Percentiles rank a stretch among this genome's conserved stretches.
Conservation (phyloP, 345 rosid species). For the Brassica carinata region DNA sequence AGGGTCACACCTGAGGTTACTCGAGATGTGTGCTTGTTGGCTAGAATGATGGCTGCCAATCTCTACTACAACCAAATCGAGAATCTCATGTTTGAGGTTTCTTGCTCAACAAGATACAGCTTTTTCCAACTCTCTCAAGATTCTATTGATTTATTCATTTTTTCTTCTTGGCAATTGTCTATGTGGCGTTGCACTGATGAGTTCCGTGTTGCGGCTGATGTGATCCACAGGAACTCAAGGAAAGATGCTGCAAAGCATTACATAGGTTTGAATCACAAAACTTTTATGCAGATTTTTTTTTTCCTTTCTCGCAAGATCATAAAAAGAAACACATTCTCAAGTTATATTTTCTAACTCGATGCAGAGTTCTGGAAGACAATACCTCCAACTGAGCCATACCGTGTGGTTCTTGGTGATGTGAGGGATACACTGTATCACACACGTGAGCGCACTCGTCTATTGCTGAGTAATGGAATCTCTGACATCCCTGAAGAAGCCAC, state of each 20-base stretch:
- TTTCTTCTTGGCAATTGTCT: conserved; percentile 62
- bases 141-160: not conserved
- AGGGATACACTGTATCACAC: conserved; percentile 90
- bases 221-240: conserved; percentile 72
- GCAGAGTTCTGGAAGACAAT: conserved; percentile 92
- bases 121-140: no score
- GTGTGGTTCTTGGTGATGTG: conserved; percentile 90
- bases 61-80: conserved; percentile 90
- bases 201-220: conserved; percentile 73
- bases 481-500: conserved; percentile 83
- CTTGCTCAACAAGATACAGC: no score
- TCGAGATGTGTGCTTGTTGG: conserved; percentile 97
- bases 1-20: conserved; percentile 99
- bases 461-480: conserved; percentile 74
- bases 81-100: conserved; percentile 97
- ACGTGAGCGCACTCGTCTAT: conserved; percentile 87
- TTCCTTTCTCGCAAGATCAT: no score
- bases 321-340: not conserved
- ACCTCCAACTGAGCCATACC: conserved; percentile 87
- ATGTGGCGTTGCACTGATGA: conserved; percentile 99
- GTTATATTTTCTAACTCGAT: not conserved
- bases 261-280: conserved; percentile 58
- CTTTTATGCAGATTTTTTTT: no score
- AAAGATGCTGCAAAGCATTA: conserved; percentile 97
- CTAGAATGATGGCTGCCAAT: conserved; percentile 99